A percentile compares a stretch with the other conserved stretches of the same genome.
phyloP scores from a whole-genome alignment of 257 asterid genomes.

The Solanum tacnaense region DNA sequence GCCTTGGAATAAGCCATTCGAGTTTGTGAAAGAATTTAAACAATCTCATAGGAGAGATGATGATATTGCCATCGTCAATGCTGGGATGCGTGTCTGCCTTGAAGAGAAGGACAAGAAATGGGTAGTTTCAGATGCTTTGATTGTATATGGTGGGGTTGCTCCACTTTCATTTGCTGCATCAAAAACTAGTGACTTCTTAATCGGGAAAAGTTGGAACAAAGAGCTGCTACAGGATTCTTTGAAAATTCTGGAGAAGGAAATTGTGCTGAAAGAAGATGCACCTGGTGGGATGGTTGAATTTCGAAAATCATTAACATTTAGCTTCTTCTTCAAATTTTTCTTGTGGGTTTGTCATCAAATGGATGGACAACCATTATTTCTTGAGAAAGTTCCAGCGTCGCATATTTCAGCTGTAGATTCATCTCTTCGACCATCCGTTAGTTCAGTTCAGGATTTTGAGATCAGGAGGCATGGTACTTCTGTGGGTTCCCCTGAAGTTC shows the following conservation, averaged over 20 bases:
- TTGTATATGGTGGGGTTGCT: conserved; percentile 91
- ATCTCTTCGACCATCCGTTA: conserved; percentile 47
- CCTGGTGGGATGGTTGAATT: conserved; percentile 99
- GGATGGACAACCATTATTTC: conserved; percentile 43
- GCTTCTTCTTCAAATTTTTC: conserved; percentile 89
- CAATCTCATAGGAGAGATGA: conserved; percentile 96
- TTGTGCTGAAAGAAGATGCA: conserved; percentile 72
- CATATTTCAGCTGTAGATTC: conserved; percentile 67
- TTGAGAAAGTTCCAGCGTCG: conserved; percentile 45
- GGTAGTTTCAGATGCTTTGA: conserved; percentile 69
- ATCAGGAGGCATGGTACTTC: conserved; percentile 65
- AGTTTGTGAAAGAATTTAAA: conserved; percentile 82
- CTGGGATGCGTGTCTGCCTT: conserved; percentile 76
- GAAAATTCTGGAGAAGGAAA: conserved; percentile 51
- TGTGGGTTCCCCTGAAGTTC: conserved; percentile 87
- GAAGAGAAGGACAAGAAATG: conserved; percentile 46
- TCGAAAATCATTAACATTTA: conserved; percentile 62
- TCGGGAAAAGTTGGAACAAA: conserved; percentile 64
- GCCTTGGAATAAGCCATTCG: conserved; percentile 67
- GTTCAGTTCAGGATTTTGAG: conserved; percentile 65
- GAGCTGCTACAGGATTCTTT: conserved; percentile 56
- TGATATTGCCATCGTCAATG: conserved; percentile 93
- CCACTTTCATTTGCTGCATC: conserved; percentile 58
- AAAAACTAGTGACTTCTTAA: conserved; percentile 46
- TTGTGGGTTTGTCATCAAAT: conserved; percentile 82